Base-by-base conservation (phyloP, 495 filamentous ascomycete genomes). In the Tuber magnatum region DNA sequence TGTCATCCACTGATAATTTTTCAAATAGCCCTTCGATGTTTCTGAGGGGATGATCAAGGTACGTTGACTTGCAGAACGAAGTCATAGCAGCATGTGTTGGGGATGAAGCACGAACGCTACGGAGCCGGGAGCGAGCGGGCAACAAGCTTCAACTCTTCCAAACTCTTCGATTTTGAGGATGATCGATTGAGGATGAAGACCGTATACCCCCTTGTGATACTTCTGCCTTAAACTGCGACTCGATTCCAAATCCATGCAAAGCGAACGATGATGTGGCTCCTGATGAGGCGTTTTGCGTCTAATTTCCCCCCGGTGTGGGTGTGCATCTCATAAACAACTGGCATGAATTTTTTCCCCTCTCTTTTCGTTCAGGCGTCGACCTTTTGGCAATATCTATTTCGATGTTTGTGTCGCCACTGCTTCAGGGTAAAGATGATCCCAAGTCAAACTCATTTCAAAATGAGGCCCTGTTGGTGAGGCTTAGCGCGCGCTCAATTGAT, bases 21-120 rank as follows among this genome's bases (percentile, higher is more conserved):
- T 35, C 12, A 12, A 61, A 24, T 78, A 98, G 93, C 95, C 95
- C 83, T 87, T 88, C 86, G 95, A 99, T 91, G 93, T 99, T 84
- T 91, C 88, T 86, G 95, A 97, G 87, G 86, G 83, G 84, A 92
- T 93, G 90, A 94, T 99, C 87, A 97, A 98, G 96, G 95, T 99
- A 99, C 94, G 95, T 98, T 93, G 90, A 91, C 56, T 82, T 82
- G 81, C 78, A 82, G 76, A 82, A 81, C 76, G 68, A 79, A 78
- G 79, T 80, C 81, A 78, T 76, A 82, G 76, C 76, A 73, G 74
- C 71, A 76, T 80, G 76, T 81, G 74, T 73, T 70, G 77, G 71
- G 78, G 76, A 79, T 73, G 87, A 83, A 88, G 87, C 77, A 78
- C 80, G 76, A 80, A 82, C 68, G 77, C 75, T 81, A 78, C 80